Evolutionary conservation across 768 basidiomycete species (phyloP).

Genomic region (Cystofilobasidium capitatum): DNA sequence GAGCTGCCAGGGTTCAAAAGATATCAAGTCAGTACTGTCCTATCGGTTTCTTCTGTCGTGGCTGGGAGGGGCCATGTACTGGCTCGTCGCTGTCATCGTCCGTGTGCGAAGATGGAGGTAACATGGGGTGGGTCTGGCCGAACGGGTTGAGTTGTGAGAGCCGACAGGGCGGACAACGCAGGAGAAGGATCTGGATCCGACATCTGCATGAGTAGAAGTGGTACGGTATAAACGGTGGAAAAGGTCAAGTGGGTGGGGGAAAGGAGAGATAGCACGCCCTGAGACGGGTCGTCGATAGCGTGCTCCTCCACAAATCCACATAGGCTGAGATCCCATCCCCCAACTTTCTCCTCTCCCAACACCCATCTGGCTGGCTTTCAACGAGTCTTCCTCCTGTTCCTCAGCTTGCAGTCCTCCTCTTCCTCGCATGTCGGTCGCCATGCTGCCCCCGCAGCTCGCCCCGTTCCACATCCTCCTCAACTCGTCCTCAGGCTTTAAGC

Average conservation of each 20-base stretch:
- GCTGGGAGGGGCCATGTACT: background rate
- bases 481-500: background rate
- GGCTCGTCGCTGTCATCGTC: conserved; percentile 1
- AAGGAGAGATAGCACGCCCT: no score
- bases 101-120: background rate
- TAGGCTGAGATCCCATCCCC: no score
- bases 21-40: background rate
- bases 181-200: background rate
- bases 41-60: no score
- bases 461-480: conserved; percentile 4
- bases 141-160: background rate
- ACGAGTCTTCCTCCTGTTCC: background rate
- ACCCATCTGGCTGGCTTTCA: background rate
- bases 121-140: background rate
- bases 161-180: background rate
- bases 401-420: background rate
- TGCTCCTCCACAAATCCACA: no score
- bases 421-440: background rate
- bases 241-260: no score
- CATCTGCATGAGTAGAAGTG: background rate
- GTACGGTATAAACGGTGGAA: no score
- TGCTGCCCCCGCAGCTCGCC: background rate
- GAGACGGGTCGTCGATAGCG: no score
- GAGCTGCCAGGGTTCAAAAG: no score
- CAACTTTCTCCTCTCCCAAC: no score